Evolutionary conservation across 2,329 filamentous ascomycete species (phyloP).

Genomic region (Ceratocystis papillata): DNA sequence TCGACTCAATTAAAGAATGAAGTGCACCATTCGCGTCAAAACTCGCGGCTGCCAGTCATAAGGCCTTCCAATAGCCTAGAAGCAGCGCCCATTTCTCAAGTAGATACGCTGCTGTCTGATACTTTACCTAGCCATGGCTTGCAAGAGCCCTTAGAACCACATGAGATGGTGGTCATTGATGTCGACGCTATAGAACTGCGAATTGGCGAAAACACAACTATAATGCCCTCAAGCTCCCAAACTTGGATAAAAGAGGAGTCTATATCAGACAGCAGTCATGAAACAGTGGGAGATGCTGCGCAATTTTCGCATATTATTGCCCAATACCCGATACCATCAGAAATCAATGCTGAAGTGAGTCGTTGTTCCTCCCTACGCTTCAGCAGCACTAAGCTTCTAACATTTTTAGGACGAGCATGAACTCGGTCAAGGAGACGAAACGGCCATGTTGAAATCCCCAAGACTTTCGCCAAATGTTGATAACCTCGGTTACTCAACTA

Average conservation of each 20-base stretch:
- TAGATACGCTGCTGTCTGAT: neutral
- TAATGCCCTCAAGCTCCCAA: neutral
- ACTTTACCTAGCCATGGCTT: neutral
- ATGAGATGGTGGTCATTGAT: constrained; percentile 4
- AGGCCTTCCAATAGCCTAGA: neutral
- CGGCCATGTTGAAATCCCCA: neutral
- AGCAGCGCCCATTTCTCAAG: neutral
- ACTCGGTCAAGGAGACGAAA: neutral
- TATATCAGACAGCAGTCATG: neutral
- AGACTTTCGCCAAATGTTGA: neutral
- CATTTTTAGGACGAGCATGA: neutral
- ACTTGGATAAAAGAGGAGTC: neutral
- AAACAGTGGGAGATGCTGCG: neutral
- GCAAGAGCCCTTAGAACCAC: neutral
- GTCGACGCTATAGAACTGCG: neutral
- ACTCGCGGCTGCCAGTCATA: neutral
- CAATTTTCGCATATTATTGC: neutral
- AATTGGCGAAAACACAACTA: constrained; percentile 2
- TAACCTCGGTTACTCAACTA: neutral
- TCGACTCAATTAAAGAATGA: neutral
- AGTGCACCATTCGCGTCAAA: neutral
- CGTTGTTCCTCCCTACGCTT: neutral
- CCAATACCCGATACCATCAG: neutral
- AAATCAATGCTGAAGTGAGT: neutral
- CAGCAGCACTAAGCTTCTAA: neutral